Evolutionary conservation across 2,329 filamentous ascomycete genomes (phyloP).

Genomic region (Paecilomyces formosus): DNA sequence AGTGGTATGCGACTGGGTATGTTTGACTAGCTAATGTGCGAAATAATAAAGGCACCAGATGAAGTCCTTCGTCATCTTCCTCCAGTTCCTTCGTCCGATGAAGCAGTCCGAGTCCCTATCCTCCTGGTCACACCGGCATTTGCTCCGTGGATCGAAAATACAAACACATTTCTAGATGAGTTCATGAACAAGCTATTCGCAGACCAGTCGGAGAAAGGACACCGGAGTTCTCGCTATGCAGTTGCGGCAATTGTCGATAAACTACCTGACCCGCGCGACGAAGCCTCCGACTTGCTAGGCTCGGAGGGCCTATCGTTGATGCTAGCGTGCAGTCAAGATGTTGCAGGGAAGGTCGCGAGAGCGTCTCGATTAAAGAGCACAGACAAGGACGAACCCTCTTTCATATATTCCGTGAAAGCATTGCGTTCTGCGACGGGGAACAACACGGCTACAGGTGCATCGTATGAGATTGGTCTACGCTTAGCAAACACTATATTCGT

Average conservation of each 20-base stretch:
- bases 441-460: neutral
- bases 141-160: slow-evolving; percentile 28
- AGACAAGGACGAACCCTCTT: slow-evolving; percentile 22
- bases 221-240: slow-evolving; percentile 14
- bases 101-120: slow-evolving; percentile 19
- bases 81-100: slow-evolving; percentile 8
- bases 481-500: slow-evolving; percentile 35
- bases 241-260: slow-evolving; percentile 31
- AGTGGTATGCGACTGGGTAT: slow-evolving; percentile 1
- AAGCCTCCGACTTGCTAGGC: slow-evolving; percentile 6
- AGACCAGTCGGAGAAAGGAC: slow-evolving; percentile 7
- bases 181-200: slow-evolving; percentile 19
- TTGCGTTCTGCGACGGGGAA: neutral
- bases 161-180: slow-evolving; percentile 21
- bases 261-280: slow-evolving; percentile 15
- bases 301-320: slow-evolving; percentile 30
- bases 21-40: slow-evolving; percentile 4
- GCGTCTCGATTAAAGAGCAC: slow-evolving; percentile 20
- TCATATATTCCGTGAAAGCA: slow-evolving; percentile 20
- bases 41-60: slow-evolving; percentile 16
- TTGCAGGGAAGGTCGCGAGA: slow-evolving; percentile 22
- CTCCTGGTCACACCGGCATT: slow-evolving; percentile 31
- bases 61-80: slow-evolving; percentile 22
- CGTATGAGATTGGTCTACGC: slow-evolving; percentile 30
- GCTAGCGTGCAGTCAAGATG: slow-evolving; percentile 13